Evolutionary conservation across 2,329 filamentous ascomycete species (phyloP), one percentile per base, ranked within the genome.

Genomic region (Rasamsonia emersonii): DNA sequence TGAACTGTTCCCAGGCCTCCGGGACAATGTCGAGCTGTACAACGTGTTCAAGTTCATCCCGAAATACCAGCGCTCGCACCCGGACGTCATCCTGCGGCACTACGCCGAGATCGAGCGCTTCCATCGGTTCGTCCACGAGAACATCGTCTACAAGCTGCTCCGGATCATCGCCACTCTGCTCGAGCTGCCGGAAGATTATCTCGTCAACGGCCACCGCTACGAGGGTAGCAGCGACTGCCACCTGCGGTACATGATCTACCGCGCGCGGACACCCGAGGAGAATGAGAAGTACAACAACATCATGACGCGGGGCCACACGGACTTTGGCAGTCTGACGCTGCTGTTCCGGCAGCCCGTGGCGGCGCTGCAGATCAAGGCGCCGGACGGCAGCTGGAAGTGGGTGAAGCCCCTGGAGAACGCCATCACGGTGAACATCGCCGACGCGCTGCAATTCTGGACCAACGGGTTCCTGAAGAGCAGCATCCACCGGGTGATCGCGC

Each of bases 241-340:
- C 33, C 61, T 77, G 18, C 64, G 76, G 2, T 77, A 77, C 48
- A 77, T 77, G 71, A 63, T 67, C 24, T 76, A 75, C 40, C 58
- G 61, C 10, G 61, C 63, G 1, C 67, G 71, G 19, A 62, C 60
- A 0, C 49, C 55, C 0, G 63, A 70, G 19, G 64, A 71, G 32
- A 67, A 65, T 33, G 61, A 56, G 9, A 56, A 54, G 24, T 53
- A 58, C 2, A 60, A 64, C 2, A 52, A 56, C 0, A 49, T 39
- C 70, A 30, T 23, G 27, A 15, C 27, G 14, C 26, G 29, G 28
- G 33, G 68, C 3, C 73, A 77, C 42, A 75, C 72, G 0, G 72
- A 76, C 40, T 58, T 73, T 3, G 71, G 71, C 0, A 70, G 67
- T 0, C 53, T 75, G 2, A 76, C 72, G 0, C 53, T 76, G 3